A percentile compares a stretch with the other conserved stretches of the same genome.
phyloP scores from a whole-genome alignment of 345 rosid genomes.

The Gossypium ekmanianum region DNA sequence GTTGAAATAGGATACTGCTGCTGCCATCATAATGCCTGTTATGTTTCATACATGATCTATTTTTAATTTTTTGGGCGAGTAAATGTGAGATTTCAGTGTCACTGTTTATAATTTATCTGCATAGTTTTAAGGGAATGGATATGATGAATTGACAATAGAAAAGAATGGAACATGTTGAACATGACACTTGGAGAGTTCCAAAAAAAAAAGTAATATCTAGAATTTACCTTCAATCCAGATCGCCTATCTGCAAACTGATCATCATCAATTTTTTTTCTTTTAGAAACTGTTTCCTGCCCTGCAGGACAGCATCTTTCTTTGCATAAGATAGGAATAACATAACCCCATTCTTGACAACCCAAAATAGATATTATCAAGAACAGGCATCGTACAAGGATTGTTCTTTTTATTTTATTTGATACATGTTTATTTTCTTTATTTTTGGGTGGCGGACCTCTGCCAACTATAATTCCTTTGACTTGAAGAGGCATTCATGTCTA shows the following conservation, averaged over 20 bases:
- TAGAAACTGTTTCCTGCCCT: slow-evolving; percentile 2
- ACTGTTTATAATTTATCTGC: not conserved
- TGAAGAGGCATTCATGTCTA: not conserved
- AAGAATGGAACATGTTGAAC: slow-evolving; percentile 60
- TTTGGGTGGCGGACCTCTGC: not conserved
- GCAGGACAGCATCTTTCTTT: slow-evolving; percentile 75
- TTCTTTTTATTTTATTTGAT: not conserved
- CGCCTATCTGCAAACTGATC: not conserved
- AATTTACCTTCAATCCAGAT: not conserved
- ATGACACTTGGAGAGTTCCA: slow-evolving; percentile 83
- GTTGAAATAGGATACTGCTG: not conserved
- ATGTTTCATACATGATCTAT: not conserved
- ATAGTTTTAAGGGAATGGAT: slow-evolving; percentile 20
- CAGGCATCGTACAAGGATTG: not conserved
- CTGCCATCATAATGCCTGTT: not conserved
- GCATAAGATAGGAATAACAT: slow-evolving; percentile 76
- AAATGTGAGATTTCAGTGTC: slow-evolving; percentile 1
- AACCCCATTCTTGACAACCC: slow-evolving; percentile 39
- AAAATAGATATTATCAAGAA: slow-evolving; percentile 53
- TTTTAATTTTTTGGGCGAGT: not conserved
- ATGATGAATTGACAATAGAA: slow-evolving; percentile 37
- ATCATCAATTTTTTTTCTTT: not conserved
- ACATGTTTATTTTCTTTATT: not conserved
- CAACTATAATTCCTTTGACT: not conserved
- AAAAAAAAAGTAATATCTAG: slow-evolving; percentile 44